Base-by-base conservation (phyloP, 192 early-diverging fungal genomes). In the Irineochytrium annulatum region DNA sequence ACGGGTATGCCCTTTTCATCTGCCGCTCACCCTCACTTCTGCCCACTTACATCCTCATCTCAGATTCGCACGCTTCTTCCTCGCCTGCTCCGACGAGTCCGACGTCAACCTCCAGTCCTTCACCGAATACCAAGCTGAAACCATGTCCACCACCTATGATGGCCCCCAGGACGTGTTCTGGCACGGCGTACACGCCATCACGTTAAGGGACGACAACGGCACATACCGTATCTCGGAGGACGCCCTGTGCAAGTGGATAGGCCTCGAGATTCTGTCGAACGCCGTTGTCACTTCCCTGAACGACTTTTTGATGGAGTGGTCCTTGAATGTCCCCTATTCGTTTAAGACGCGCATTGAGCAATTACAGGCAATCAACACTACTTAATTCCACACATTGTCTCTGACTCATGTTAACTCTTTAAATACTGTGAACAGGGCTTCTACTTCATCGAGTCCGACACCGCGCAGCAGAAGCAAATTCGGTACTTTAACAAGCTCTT, bases 401-500 rank as follows among this genome's bases (percentile, higher is more conserved):
- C 14, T 32, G 32, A 11, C 32, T 17, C 13, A 20, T 13, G 49
- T 63, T 32, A 56, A 59, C n/a, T 57, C 51, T 32, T 63, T 63
- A 29, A n/a, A n/a, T 48, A 39, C 39, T 56, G 1, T 48, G 59
- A 22, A 34, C 33, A 62, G 65, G 56, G 62, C n/a, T 34, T 71
- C 14, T 70, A 31, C 54, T 63, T 73, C 6, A 11, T 67, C 11
- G 60, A 66, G 34, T 59, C 52, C 44, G 27, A n/a, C 22, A 20
- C 55, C 0, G 51, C 32, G 39, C 34, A 34, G 34, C 45, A 28
- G 28, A 19, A 31, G 16, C 46, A 22, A 69, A 68, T 43, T n/a
- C n/a, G 14, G 8, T 70, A 62, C 54, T 71, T 57, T 41, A 71
- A 68, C 3, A 77, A 77, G 60, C 17, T 31, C 26, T 31, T 26